Conservation (phyloP, 2,329 filamentous ascomycete genomes). For the Verticillium nonalfalfae region DNA sequence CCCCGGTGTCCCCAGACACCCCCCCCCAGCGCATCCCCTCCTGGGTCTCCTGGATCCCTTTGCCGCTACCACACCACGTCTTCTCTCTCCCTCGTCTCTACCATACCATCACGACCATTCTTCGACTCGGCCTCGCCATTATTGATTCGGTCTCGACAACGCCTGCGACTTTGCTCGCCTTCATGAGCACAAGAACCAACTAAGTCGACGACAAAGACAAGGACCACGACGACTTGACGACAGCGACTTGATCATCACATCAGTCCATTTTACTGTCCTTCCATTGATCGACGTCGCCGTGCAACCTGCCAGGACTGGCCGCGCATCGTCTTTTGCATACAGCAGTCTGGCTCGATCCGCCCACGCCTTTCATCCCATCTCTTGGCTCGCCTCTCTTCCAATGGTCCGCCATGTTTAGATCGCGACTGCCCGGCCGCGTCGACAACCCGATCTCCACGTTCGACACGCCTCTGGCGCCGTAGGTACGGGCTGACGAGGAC, state of each 20-base stretch:
- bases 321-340: not conserved
- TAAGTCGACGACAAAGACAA: not conserved
- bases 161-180: not conserved
- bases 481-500: slow-evolving; percentile 3
- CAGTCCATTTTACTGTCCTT: not conserved
- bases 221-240: not conserved
- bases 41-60: not conserved
- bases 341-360: not conserved
- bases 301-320: not conserved
- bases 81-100: not conserved
- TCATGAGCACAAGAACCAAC: not conserved
- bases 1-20: not conserved
- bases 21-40: not conserved
- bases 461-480: not conserved
- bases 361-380: not conserved
- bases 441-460: slow-evolving; percentile 10
- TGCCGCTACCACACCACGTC: not conserved
- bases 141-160: not conserved
- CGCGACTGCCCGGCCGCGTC: slow-evolving; percentile 16
- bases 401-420: slow-evolving; percentile 27
- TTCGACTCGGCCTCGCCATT: not conserved
- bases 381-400: not conserved
- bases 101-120: not conserved
- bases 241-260: not conserved
- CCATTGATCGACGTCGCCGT: not conserved